Evolutionary conservation across 2,329 filamentous ascomycete species (phyloP), one percentile per base, ranked within the genome.

Genomic region (Seiridium cupressi): DNA sequence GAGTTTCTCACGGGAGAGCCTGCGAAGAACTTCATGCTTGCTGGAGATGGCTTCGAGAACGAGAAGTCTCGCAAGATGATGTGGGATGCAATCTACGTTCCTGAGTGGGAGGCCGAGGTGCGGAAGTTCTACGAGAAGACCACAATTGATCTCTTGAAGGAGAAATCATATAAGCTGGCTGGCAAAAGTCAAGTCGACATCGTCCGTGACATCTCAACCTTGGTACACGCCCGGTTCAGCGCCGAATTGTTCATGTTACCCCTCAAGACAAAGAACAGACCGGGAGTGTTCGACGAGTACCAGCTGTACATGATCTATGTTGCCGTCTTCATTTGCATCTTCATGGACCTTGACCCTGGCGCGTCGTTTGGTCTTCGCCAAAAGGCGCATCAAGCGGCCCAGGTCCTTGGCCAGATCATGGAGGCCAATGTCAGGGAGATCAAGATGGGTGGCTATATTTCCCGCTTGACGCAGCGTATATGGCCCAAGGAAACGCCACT

Each of bases 241-340:
- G 75, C 82, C 0, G 79, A 80, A 58, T 70, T 86, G 32, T 86
- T 85, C 71, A 79, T 78, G 64, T 70, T 86, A 5, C 83, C 84
- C 0, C 69, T 86, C 38, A 85, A 85, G 70, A 84, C 81, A 0
- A 75, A 78, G 3, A 74, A 79, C 3, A 77, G 79, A 18, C 81
- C 81, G 55, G 83, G 81, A 13, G 71, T 84, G 38, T 84, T 83
- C 66, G 81, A 79, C 1, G 83, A 85, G 64, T 70, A 76, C 10
- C 79, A 86, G 61, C 72, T 86, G 11, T 83, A 84, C 64, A 72
- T 81, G 59, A 76, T 85, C 13, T 38, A 61, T 31, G 53, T 56
- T n/a, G 36, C 83, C 26, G 31, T 61, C 31, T 58, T 54, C 42
- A n/a, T 18, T 13, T 48, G 47, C 26, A 55, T 57, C 34, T 57